Evolutionary conservation across 805 yeast genomes (phyloP), one percentile per base, ranked within the genome.

Genomic region (Zygosaccharomyces kombuchaensis): DNA sequence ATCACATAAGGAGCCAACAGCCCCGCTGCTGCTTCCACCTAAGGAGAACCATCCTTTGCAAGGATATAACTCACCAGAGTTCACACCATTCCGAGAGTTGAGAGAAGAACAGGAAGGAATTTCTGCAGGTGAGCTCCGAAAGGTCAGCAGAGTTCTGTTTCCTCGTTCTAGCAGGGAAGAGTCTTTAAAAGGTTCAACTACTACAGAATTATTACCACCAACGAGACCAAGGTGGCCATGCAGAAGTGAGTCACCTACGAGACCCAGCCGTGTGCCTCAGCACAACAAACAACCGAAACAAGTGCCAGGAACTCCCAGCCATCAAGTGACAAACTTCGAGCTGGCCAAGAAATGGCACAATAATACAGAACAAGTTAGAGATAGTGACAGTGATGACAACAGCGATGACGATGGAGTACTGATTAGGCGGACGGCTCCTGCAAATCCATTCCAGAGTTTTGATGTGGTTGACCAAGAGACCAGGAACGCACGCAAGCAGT

Each of bases 281-380:
- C n/a, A 23, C 3, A 38, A 36, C 16, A 54, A 54, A 36, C 48
- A 35, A n/a, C 34, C 55, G 26, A 57, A 53, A 34, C 53, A 50
- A 14, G 51, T 39, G 8, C 65, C 66, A 1, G 62, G 62, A 2
- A 71, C 75, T 0, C 75, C 75, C 9, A 56, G 62, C 35, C 62
- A 62, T 32, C 63, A 62, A 35, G 37, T 70, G 2, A 64, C 69
- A 8, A 59, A 68, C 4, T 57, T 57, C 34, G 62, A 63, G 14
- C 46, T 65, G 41, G 63, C 68, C 3, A 46, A 51, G 21, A 54
- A 64, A 36, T 70, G 73, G 72, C 58, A 65, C 34, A 62, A 67
- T 26, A 46, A 57, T 9, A 47, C 56, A 37, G 54, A 43, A 6
- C 47, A 49, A 6, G 52, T 49, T 25, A 34, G 38, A 2, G 38